Conservation (phyloP, 1,139 yeast species). For the Kodamaea suecica region DNA sequence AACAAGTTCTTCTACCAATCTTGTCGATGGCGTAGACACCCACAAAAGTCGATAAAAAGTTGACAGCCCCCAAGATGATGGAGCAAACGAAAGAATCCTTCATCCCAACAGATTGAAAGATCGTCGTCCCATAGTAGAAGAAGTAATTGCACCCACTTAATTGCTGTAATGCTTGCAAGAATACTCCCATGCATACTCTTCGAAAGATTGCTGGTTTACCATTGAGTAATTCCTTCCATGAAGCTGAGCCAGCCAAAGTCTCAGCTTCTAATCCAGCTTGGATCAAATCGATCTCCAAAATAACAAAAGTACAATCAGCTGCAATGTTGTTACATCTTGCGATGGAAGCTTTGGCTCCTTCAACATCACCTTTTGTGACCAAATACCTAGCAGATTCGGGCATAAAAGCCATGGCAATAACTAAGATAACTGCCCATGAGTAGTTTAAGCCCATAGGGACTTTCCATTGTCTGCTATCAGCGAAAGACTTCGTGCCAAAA, state of each 20-base stretch:
- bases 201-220: slow-evolving; percentile 66
- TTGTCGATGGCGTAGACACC: slow-evolving; percentile 66
- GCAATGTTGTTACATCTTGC: slow-evolving; percentile 20
- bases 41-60: slow-evolving; percentile 69
- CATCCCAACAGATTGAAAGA: slow-evolving; percentile 74
- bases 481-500: slow-evolving; percentile 26
- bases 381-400: slow-evolving; percentile 26
- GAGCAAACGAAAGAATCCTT: slow-evolving; percentile 71
- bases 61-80: slow-evolving; percentile 73
- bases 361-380: slow-evolving; percentile 18
- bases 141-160: slow-evolving; percentile 79
- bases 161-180: slow-evolving; percentile 70
- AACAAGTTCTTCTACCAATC: slow-evolving; percentile 67
- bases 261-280: slow-evolving; percentile 64
- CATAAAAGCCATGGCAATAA: slow-evolving; percentile 21
- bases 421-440: slow-evolving; percentile 23
- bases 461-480: slow-evolving; percentile 41
- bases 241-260: slow-evolving; percentile 60
- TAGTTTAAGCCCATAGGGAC: slow-evolving; percentile 22
- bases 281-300: slow-evolving; percentile 57
- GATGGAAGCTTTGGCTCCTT: slow-evolving; percentile 53
- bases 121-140: slow-evolving; percentile 77
- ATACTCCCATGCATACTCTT: slow-evolving; percentile 62
- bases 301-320: slow-evolving; percentile 53
- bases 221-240: slow-evolving; percentile 61